Evolutionary conservation across 2,329 filamentous ascomycete genomes (phyloP), one percentile per base, ranked within the genome.

Genomic region (Aspergillus proliferans): DNA sequence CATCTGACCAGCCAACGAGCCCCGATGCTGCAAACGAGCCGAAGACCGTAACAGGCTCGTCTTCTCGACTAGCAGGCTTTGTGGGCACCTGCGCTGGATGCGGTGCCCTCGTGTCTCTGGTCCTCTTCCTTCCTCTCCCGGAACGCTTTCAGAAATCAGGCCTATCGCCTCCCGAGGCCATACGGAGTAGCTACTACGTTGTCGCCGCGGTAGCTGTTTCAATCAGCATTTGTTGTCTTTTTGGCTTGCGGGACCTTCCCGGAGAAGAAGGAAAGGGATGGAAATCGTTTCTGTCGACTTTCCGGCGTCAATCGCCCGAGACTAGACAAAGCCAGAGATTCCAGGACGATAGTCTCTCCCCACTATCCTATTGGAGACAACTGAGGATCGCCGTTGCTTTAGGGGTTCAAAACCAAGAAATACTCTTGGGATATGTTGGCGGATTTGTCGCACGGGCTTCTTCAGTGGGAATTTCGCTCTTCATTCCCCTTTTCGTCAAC

Each of bases 401-500:
- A 9, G 91, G 87, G 12, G 82, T 89, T 59, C 82, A 76, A 7
- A 87, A 94, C 63, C 77, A 83, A 8, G 81, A 86, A 58, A 95
- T 98, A 53, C 85, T 83, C 15, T 78, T 97, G 0, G 92, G 87
- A 24, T 98, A 97, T 62, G 74, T 97, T 0, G 93, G 92, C 53
- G 93, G 93, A 1, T 96, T 97, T 61, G 92, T 98, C 2, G 92
- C 91, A 8, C 84, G 93, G 48, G 91, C 93, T 6, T 96, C 91
- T 0, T 95, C 90, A 0, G 93, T 98, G 4, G 92, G 88, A 46
- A 95, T 98, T 56, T 94, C 89, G 0, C 80, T 97, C 5, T 98
- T 97, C 71, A 87, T 98, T 47, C 93, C 93, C 0, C 79, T 98
- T 2, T 94, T 87, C 64, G 83, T 96, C 59, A 97, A 97, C 65